Evolutionary conservation across 2,329 filamentous ascomycete species (phyloP).

Genomic region (Xylaria sp.): DNA sequence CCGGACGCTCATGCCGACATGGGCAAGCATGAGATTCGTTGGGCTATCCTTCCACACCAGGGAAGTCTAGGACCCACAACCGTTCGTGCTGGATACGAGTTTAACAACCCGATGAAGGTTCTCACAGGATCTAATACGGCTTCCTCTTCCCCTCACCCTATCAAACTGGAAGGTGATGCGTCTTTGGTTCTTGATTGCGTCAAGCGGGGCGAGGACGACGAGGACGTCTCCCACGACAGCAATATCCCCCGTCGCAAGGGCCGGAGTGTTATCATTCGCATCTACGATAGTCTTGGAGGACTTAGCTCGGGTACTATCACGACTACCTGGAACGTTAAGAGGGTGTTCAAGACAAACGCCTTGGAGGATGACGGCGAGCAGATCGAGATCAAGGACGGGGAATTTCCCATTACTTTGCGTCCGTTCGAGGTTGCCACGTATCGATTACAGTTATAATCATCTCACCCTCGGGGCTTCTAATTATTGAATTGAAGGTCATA

Average conservation of each 20-base stretch:
- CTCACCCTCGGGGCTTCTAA: neutral
- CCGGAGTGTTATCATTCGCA: conserved; percentile 80
- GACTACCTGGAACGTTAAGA: conserved; percentile 76
- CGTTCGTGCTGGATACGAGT: conserved; percentile 85
- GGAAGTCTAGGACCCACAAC: conserved; percentile 78
- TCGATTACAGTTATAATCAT: conserved; percentile 65
- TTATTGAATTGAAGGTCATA: neutral
- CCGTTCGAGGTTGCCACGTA: conserved; percentile 90
- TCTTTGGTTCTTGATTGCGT: conserved; percentile 86
- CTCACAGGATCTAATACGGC: conserved; percentile 55
- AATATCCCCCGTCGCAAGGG: conserved; percentile 74
- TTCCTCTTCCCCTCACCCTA: conserved; percentile 54
- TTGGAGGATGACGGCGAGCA: conserved; percentile 87
- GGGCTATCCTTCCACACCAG: conserved; percentile 87
- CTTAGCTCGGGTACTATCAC: conserved; percentile 76
- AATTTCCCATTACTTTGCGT: conserved; percentile 72
- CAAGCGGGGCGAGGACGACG: conserved; percentile 92
- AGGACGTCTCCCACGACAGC: conserved; percentile 72
- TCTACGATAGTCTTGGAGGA: conserved; percentile 91
- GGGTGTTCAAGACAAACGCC: conserved; percentile 84
- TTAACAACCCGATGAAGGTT: conserved; percentile 82
- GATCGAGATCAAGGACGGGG: conserved; percentile 61
- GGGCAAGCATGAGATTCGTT: conserved; percentile 87
- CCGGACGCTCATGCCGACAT: conserved; percentile 95
- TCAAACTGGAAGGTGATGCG: conserved; percentile 72